Percentiles rank a stretch among this genome's conserved stretches.
Conservation (phyloP, 257 asterid genomes). For the Petunia secreta region DNA sequence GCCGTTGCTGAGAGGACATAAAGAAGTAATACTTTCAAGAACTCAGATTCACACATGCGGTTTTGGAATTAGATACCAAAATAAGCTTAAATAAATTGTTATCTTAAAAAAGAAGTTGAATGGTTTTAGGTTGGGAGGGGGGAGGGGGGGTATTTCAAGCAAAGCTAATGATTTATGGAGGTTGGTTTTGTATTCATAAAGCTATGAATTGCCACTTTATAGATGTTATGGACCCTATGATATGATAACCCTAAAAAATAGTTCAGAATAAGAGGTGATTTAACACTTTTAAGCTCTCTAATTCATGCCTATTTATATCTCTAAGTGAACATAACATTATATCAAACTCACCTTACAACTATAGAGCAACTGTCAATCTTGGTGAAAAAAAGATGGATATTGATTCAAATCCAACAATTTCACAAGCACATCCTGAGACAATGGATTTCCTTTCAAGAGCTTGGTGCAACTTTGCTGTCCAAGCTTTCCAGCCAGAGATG, state of each 20-base stretch:
- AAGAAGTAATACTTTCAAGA: constrained; percentile 32
- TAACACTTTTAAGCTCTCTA: constrained; percentile 22
- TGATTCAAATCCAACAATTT: constrained; percentile 55
- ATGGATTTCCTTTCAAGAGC: constrained; percentile 84
- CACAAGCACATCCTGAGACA: constrained; percentile 94
- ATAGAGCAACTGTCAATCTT: not conserved
- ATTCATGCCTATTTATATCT: constrained; percentile 16
- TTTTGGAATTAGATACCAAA: constrained; percentile 38
- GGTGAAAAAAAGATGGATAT: constrained; percentile 48
- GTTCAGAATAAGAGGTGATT: constrained; percentile 20
- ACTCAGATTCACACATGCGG: constrained; percentile 44
- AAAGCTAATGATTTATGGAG: constrained; percentile 49
- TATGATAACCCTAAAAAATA: constrained; percentile 24
- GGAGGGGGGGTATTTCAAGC: constrained; percentile 45
- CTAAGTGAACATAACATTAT: constrained; percentile 12
- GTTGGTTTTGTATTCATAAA: constrained; percentile 16
- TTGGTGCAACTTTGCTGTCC: constrained; percentile 90
- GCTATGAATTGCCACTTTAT: constrained; percentile 44
- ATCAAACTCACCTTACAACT: constrained; percentile 38
- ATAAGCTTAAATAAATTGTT: not conserved
- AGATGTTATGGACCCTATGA: constrained; percentile 58
- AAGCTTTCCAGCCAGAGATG: constrained; percentile 64
- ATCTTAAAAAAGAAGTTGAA: constrained; percentile 8
- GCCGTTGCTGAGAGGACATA: constrained; percentile 35
- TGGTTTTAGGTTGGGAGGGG: not conserved